These are phyloP conservation scores for Xanthoconium separans DNA, from an alignment of 1,284 basidiomycete species.

Conservation along the genomic window DNA sequence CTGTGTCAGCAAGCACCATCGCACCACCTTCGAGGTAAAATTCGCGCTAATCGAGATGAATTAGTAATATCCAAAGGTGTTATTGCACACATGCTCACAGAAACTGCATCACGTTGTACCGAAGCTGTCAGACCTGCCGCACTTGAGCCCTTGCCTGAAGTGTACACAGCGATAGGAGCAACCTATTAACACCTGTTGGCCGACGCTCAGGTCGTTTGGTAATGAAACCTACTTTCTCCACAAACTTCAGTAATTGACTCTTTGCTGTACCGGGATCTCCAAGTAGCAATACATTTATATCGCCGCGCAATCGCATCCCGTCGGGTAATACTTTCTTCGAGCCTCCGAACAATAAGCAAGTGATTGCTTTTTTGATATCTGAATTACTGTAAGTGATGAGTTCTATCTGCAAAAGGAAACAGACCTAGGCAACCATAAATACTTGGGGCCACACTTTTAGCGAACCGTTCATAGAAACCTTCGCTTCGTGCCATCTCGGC, in stretches of 20 bases:
- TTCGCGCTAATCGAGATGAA: constrained; percentile 65
- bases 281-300: constrained; percentile 95
- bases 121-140: constrained; percentile 98
- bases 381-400: constrained; percentile 8
- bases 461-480: constrained; percentile 92
- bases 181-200: constrained; percentile 49
- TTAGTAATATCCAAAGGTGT: constrained; percentile 1
- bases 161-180: constrained; percentile 97
- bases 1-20: constrained; percentile 98
- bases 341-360: constrained; percentile 93
- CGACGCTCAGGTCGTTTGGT: neutral
- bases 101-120: constrained; percentile 91
- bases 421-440: constrained; percentile 92
- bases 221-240: constrained; percentile 76
- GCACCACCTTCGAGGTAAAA: constrained; percentile 99
- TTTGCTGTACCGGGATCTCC: constrained; percentile 99
- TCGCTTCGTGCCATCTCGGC: constrained; percentile 86
- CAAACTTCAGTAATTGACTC: constrained; percentile 96
- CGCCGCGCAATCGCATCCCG: constrained; percentile 95
- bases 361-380: constrained; percentile 99
- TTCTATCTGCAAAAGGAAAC: constrained; percentile 18
- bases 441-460: constrained; percentile 93
- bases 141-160: constrained; percentile 96
- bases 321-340: constrained; percentile 99
- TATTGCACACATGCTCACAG: constrained; percentile 52